phyloP scores from a whole-genome alignment of 2,329 filamentous ascomycete genomes.

The Claviceps capensis region DNA sequence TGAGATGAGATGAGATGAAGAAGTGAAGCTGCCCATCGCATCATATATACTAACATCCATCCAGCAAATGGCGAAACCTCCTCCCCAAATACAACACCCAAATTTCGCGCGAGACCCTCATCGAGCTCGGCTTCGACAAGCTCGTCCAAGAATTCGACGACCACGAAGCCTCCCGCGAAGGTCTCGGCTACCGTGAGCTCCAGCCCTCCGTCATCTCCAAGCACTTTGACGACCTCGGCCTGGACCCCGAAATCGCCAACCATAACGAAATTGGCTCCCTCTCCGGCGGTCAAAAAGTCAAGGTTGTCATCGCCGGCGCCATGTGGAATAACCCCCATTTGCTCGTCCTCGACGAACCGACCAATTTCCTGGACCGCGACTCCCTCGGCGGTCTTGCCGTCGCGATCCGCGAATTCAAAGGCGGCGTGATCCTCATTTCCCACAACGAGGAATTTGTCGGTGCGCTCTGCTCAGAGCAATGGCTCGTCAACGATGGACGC shows the following conservation, averaged over 20 bases:
- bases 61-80: constrained; percentile 72
- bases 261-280: constrained; percentile 96
- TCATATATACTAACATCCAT: neutral
- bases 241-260: constrained; percentile 96
- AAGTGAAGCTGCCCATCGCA: too few relatives aligned
- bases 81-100: constrained; percentile 88
- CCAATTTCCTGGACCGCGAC: constrained; percentile 98
- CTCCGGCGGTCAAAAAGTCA: constrained; percentile 96
- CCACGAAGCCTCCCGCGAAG: constrained; percentile 95
- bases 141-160: constrained; percentile 96
- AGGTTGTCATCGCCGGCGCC: constrained; percentile 88
- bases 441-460: constrained; percentile 99
- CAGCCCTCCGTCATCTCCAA: constrained; percentile 90
- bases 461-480: constrained; percentile 88
- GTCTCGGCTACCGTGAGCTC: constrained; percentile 87
- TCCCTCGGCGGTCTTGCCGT: constrained; percentile 94
- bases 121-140: constrained; percentile 79
- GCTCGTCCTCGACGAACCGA: constrained; percentile 93
- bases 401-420: constrained; percentile 94
- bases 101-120: constrained; percentile 83
- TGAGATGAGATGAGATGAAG: too few relatives aligned
- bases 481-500: constrained; percentile 80
- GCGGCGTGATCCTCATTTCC: constrained; percentile 97
- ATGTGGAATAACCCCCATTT: constrained; percentile 99
- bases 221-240: constrained; percentile 93